Evolutionary conservation across 345 rosid species (phyloP), one percentile per base, ranked within the genome.

Genomic region (Physaria fendleri): DNA sequence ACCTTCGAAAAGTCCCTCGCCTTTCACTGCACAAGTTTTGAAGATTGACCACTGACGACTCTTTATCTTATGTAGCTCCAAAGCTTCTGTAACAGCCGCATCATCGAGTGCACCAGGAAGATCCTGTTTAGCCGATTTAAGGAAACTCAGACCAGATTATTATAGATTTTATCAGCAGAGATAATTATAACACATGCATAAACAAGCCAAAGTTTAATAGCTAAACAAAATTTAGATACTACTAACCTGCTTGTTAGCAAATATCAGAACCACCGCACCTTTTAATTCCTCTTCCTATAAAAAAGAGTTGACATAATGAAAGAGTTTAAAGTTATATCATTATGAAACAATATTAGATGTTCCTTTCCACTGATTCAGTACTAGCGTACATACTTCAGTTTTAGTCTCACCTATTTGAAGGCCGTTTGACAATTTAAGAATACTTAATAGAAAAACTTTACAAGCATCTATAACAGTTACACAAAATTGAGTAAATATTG

Each of bases 41-140:
- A 83, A 83, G 41, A 81, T 83, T 47, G 82, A 73, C 86, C 90
- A 77, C 35, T 79, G 86, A 27, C 81, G 75, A 64, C 59, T 81
- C 75, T 83, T 83, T 14, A 81, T 73, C 74, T 83, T 83, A 68
- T 79, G 90, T 64, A 73, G 67, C 63, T 82, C 87, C 73, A 73
- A 77, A 32, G 82, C 77, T 62, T 77, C 84, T 1, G 84, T 75
- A 43, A 82, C 78, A 59, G 80, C 82, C 4, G 84, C 84, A 43
- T 68, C 87, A 41, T 79, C 87, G 27, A 82, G 74, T 52, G 84
- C 87, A 46, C 81, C 87, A 39, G 87, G 87, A 55, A 82, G 84
- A 77, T 82, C 87, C 60, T 67, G 59, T 41, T 7, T 4, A 25
- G 1, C 28, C 13, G 18, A 24, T 66, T 47, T 10, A 56, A 65